Conservation (phyloP, 805 yeast species). For the Starmerella cellae region DNA sequence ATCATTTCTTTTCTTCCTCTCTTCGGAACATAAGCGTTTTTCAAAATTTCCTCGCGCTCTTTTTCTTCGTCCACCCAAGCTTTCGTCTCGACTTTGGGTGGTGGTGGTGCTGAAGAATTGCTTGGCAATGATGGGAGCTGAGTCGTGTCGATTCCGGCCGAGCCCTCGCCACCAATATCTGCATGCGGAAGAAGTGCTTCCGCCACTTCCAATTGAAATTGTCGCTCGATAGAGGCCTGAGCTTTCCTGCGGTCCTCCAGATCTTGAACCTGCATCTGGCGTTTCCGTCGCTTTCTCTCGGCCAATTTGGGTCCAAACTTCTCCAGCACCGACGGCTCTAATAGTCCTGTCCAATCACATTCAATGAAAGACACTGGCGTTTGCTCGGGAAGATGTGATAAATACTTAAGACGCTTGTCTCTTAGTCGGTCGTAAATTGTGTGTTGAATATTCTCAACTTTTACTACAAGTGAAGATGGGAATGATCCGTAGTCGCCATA, state of each 20-base stretch:
- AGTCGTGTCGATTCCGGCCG: conserved; percentile 12
- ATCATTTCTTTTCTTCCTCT: conserved; percentile 17
- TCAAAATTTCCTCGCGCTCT: conserved; percentile 17
- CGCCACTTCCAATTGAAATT: conserved; percentile 25
- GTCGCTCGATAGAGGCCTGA: conserved; percentile 28
- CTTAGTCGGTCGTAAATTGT: conserved; percentile 45
- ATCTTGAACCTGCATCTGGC: conserved; percentile 20
- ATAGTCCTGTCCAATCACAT: conserved; percentile 56
- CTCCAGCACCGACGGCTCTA: conserved; percentile 22
- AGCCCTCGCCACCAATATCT: not conserved
- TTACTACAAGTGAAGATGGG: conserved; percentile 51
- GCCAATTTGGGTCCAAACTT: conserved; percentile 22
- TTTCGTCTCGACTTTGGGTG: conserved; percentile 6
- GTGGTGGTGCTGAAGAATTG: conserved; percentile 8
- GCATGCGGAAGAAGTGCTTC: conserved; percentile 18
- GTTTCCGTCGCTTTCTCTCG: conserved; percentile 19
- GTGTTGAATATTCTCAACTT: conserved; percentile 55
- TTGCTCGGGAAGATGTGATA: conserved; percentile 74
- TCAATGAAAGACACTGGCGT: conserved; percentile 75
- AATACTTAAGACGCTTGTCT: conserved; percentile 50
- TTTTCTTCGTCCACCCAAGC: conserved; percentile 17
- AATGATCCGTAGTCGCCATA: conserved; percentile 51
- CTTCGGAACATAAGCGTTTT: conserved; percentile 17
- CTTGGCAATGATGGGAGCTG: conserved; percentile 18
- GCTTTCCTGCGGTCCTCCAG: conserved; percentile 23